Evolutionary conservation across 2,329 filamentous ascomycete species (phyloP).

Genomic region (Fusarium palustre): DNA sequence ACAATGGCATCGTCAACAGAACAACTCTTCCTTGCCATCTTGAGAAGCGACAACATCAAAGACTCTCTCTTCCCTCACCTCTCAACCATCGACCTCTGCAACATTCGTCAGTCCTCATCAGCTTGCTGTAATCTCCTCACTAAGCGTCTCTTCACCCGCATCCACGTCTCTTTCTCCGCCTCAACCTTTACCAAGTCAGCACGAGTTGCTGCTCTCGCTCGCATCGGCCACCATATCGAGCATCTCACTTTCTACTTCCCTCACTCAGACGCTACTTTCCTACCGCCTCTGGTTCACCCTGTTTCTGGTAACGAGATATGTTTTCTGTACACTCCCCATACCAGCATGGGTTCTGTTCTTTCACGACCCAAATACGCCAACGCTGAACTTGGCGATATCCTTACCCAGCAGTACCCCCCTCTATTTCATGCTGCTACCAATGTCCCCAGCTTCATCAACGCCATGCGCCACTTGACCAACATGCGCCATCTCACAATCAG

Average conservation of each 20-base stretch:
- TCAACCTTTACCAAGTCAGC: constrained; percentile 80
- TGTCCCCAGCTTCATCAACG: constrained; percentile 83
- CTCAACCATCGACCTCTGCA: constrained; percentile 64
- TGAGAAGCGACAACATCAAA: constrained; percentile 64
- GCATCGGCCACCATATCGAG: constrained; percentile 83
- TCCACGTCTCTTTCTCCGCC: constrained; percentile 77
- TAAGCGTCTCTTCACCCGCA: constrained; percentile 74
- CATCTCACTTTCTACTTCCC: constrained; percentile 82
- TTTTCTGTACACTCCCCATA: constrained; percentile 85
- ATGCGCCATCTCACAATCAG: constrained; percentile 80
- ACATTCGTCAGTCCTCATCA: constrained; percentile 74
- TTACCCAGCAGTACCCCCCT: constrained; percentile 88
- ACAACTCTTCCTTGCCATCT: constrained; percentile 65
- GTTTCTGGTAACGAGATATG: constrained; percentile 79
- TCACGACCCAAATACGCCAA: constrained; percentile 82
- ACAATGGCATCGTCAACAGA: constrained; percentile 63
- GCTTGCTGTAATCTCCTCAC: constrained; percentile 78
- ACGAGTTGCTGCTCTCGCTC: constrained; percentile 78
- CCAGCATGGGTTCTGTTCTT: constrained; percentile 70
- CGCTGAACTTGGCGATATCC: constrained; percentile 80
- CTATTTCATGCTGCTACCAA: constrained; percentile 92
- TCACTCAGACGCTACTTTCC: constrained; percentile 81
- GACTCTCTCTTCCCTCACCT: constrained; percentile 63
- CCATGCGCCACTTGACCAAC: constrained; percentile 75
- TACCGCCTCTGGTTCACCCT: constrained; percentile 86